Evolutionary conservation across 768 basidiomycete species (phyloP).

Genomic region (Termitomyces eurrhizus): DNA sequence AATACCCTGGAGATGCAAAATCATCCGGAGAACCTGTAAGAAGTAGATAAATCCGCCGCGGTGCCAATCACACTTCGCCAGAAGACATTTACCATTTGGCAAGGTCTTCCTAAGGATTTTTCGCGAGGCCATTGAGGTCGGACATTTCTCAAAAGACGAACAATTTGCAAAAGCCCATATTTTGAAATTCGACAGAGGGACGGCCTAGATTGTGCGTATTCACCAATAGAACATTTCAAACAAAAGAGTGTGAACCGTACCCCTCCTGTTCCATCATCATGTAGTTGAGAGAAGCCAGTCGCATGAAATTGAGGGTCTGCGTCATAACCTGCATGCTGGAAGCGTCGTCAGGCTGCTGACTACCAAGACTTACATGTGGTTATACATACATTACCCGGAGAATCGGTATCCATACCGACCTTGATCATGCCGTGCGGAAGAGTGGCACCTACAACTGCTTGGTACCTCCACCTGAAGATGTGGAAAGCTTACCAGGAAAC

Average conservation of each 20-base stretch:
- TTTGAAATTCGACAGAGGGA: slow-evolving; percentile 61
- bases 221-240: neutral
- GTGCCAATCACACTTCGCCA: neutral
- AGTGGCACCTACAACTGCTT: slow-evolving; percentile 43
- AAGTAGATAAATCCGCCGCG: neutral
- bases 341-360: neutral
- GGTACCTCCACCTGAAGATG: neutral
- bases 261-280: slow-evolving; percentile 61
- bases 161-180: slow-evolving; percentile 52
- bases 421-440: slow-evolving; percentile 71
- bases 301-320: slow-evolving; percentile 37
- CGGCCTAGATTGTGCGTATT: slow-evolving; percentile 25
- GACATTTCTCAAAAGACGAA: slow-evolving; percentile 48
- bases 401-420: slow-evolving; percentile 64
- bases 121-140: slow-evolving; percentile 40
- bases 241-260: slow-evolving; percentile 26
- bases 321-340: slow-evolving; percentile 47
- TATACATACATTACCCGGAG: slow-evolving; percentile 49
- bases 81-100: slow-evolving; percentile 35
- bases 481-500: slow-evolving; percentile 47
- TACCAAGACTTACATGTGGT: neutral
- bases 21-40: slow-evolving; percentile 52
- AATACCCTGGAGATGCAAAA: slow-evolving; percentile 50
- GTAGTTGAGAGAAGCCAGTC: slow-evolving; percentile 61
- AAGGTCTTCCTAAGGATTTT: slow-evolving; percentile 47